These are phyloP conservation scores for Auxenochlorella protothecoides DNA, from an alignment of 139 green algal species.

Conservation along the genomic window DNA sequence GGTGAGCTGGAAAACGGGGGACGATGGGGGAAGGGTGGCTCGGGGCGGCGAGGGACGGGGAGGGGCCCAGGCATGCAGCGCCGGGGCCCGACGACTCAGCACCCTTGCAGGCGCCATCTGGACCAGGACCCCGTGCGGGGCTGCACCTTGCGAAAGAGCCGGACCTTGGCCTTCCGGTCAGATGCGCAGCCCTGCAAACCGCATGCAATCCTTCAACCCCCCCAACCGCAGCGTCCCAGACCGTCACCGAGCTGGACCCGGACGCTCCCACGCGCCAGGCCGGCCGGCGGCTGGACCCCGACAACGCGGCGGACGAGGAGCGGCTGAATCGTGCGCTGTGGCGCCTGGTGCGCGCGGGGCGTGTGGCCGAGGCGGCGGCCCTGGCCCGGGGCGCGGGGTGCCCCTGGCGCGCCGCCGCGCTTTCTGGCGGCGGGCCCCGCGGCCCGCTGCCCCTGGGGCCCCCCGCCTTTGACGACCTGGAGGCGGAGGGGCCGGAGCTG, in stretches of 20 bases:
- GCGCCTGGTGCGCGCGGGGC: constrained; percentile 53
- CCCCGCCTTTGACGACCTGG: too few relatives aligned
- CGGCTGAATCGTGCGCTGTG: constrained; percentile 46
- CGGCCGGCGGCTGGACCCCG: constrained; percentile 22
- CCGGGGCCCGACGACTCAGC: neutral
- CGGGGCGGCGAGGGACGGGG: neutral
- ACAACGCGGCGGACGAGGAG: constrained; percentile 51
- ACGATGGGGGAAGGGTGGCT: neutral
- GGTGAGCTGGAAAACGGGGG: too few relatives aligned
- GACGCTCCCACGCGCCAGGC: constrained; percentile 45
- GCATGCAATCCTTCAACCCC: too few relatives aligned
- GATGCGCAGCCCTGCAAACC: too few relatives aligned
- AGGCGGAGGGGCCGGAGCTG: constrained; percentile 22
- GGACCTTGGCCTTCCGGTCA: too few relatives aligned
- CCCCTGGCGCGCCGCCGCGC: constrained; percentile 52
- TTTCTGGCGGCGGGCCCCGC: constrained; percentile 40
- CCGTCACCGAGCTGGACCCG: constrained; percentile 58
- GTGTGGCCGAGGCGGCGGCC: constrained; percentile 32
- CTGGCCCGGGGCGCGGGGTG: constrained; percentile 50
- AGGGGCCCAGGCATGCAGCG: neutral
- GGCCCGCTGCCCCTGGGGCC: constrained; percentile 54
- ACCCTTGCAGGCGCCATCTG: neutral
- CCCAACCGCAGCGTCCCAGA: neutral
- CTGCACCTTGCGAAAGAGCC: too few relatives aligned
- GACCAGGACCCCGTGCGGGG: neutral